Evolutionary conservation across 495 filamentous ascomycete species (phyloP).

Genomic region (Lepraria neglecta): DNA sequence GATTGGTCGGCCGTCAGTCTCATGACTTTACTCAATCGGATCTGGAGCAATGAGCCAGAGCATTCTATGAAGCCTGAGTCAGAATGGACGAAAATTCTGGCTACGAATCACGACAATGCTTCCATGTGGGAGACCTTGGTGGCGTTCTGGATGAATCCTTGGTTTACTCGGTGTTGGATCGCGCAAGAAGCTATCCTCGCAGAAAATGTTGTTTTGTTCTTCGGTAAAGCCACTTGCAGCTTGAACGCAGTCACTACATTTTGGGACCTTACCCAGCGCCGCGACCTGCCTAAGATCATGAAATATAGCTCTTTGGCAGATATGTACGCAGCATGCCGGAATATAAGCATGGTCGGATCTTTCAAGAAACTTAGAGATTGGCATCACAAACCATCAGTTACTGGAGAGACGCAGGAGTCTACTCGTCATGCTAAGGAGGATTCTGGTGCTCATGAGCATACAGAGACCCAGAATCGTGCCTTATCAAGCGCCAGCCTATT

Average conservation of each 20-base stretch:
- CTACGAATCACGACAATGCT: neutral
- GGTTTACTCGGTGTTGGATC: conserved; percentile 1
- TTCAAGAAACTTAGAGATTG: neutral
- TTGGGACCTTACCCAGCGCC: neutral
- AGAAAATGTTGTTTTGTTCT: neutral
- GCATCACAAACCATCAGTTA: neutral
- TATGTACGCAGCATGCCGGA: neutral
- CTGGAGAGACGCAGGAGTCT: neutral
- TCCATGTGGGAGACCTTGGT: conserved; percentile 1
- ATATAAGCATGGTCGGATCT: neutral
- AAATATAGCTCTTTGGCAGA: neutral
- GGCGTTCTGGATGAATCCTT: neutral
- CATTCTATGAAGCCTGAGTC: neutral
- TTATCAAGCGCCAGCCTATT: neutral
- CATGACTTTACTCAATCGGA: neutral
- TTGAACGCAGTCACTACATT: conserved; percentile 2
- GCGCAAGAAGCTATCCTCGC: conserved; percentile 3
- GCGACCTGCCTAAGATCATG: neutral
- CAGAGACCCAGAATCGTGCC: neutral
- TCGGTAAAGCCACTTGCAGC: conserved; percentile 1
- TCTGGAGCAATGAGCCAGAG: neutral
- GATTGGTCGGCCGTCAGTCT: conserved; percentile 5
- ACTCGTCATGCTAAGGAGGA: neutral
- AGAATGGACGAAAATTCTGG: neutral
- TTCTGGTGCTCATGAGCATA: neutral